Evolutionary conservation across 106 monocot genomes (phyloP).

Genomic region (Agapanthus africanus): DNA sequence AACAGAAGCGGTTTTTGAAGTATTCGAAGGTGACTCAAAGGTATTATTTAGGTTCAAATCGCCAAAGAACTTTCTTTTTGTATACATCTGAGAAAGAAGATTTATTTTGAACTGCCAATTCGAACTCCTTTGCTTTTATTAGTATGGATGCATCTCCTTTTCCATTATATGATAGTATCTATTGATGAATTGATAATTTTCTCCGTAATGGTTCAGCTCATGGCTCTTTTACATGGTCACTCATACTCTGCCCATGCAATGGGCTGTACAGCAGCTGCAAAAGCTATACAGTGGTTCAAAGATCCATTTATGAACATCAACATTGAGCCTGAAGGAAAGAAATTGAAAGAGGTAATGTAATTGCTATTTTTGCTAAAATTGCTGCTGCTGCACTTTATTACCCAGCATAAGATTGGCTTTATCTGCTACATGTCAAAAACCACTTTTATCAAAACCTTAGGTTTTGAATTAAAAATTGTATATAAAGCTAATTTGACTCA

Average conservation of each 20-base stretch:
- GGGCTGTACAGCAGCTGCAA: too few relatives aligned
- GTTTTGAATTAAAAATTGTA: too few relatives aligned
- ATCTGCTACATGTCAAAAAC: too few relatives aligned
- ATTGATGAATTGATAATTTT: constrained; percentile 2
- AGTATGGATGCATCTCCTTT: constrained; percentile 2
- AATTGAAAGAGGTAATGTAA: constrained; percentile 62
- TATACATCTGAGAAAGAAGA: not conserved
- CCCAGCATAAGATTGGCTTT: not conserved
- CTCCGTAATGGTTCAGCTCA: constrained; percentile 39
- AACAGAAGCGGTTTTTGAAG: constrained; percentile 73
- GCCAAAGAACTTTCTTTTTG: not conserved
- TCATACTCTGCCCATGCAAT: constrained; percentile 93
- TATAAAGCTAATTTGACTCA: too few relatives aligned
- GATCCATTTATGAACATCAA: constrained; percentile 62
- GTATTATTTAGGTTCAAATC: constrained; percentile 23
- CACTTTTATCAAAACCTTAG: too few relatives aligned
- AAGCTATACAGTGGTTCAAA: constrained; percentile 86
- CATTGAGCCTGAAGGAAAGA: constrained; percentile 32
- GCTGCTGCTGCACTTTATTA: not conserved
- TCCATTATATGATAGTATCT: not conserved
- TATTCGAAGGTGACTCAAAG: constrained; percentile 82
- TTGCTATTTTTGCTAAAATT: not conserved
- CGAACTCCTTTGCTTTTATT: not conserved
- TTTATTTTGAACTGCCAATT: not conserved
- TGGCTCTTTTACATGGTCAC: constrained; percentile 90